These are phyloP conservation scores for Calocybe cyanea DNA, from an alignment of 768 basidiomycete species.

Conservation along the genomic window DNA sequence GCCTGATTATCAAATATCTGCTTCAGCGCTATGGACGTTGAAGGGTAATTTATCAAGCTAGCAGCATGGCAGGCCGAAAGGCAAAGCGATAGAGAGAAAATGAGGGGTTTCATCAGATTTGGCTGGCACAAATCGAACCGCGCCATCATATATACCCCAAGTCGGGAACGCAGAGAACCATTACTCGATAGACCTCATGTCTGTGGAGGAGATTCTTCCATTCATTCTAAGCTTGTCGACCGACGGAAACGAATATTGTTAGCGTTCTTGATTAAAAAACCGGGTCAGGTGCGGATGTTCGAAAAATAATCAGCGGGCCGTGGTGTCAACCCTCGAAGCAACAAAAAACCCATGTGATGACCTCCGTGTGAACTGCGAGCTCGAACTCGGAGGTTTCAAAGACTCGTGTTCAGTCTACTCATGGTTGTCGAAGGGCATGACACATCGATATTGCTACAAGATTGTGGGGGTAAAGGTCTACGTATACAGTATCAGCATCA, in stretches of 20 bases:
- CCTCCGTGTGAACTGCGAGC: too few species aligned
- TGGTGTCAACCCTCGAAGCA: neutral
- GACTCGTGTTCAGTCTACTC: too few species aligned
- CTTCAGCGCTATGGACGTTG: constrained; percentile 24
- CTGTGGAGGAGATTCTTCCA: neutral
- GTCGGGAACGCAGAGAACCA: neutral
- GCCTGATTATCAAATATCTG: constrained; percentile 39
- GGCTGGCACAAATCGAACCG: neutral
- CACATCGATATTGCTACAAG: too few species aligned
- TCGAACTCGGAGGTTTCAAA: too few species aligned
- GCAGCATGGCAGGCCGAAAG: neutral
- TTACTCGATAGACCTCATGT: neutral
- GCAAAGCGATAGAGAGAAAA: neutral
- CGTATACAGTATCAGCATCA: too few species aligned
- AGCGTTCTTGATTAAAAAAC: neutral
- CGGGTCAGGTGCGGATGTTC: constrained; percentile 3
- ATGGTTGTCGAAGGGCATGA: too few species aligned
- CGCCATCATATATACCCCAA: neutral
- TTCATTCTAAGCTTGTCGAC: neutral
- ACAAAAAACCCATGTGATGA: neutral
- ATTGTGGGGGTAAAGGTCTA: too few species aligned
- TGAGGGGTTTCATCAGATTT: neutral
- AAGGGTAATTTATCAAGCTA: constrained; percentile 24
- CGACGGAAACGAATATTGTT: neutral
- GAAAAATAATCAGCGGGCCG: neutral